These are phyloP conservation scores for Teratosphaeria epicoccoides DNA, from an alignment of 2,329 filamentous ascomycete species.

Conservation along the genomic window DNA sequence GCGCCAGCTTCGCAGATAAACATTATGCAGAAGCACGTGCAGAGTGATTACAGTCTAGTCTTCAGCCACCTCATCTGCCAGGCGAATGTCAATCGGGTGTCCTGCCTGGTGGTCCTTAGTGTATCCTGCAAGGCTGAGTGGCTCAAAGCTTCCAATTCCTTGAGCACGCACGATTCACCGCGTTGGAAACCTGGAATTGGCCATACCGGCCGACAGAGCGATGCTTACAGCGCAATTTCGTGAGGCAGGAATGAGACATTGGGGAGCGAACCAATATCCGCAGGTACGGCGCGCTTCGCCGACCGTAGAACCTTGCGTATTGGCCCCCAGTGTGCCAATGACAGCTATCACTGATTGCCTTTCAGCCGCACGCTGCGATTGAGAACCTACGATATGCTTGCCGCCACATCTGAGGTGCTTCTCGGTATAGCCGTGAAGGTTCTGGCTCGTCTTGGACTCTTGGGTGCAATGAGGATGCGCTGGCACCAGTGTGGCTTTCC, in stretches of 20 bases:
- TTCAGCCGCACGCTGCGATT: not conserved
- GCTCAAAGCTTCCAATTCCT: not conserved
- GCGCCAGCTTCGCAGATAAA: no score
- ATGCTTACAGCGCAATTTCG: not conserved
- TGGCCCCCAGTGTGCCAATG: not conserved
- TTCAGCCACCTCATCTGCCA: not conserved
- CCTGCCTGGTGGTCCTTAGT: not conserved
- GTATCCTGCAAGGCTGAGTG: not conserved
- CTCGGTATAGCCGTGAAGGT: not conserved
- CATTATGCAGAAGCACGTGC: no score
- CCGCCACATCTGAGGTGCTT: not conserved
- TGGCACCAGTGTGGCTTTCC: no score
- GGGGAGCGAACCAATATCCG: not conserved
- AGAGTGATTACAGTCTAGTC: no score
- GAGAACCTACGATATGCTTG: not conserved
- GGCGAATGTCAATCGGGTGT: not conserved
- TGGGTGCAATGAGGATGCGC: not conserved
- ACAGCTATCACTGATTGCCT: not conserved
- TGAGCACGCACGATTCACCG: not conserved
- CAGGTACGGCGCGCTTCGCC: not conserved
- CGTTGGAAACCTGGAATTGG: no score
- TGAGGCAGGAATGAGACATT: not conserved
- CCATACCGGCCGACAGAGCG: no score
- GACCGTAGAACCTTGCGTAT: not conserved
- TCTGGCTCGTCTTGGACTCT: not conserved